Percentiles rank a stretch among this genome's conserved stretches.
phyloP scores from a whole-genome alignment of 1,284 basidiomycete genomes.

The Athelia psychrophila region DNA sequence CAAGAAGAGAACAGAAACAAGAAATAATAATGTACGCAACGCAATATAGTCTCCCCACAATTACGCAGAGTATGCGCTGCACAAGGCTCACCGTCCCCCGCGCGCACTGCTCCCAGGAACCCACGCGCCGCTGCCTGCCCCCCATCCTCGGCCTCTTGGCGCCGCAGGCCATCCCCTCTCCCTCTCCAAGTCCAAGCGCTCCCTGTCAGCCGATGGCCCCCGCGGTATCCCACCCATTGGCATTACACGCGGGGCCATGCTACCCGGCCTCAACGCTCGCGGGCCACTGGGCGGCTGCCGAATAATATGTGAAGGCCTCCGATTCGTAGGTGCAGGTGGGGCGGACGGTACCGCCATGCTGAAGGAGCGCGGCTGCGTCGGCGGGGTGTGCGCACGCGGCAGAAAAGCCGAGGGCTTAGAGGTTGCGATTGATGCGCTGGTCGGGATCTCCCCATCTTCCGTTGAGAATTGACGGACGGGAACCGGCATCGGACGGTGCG shows the following conservation, averaged over 20 bases:
- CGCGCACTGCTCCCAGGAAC: not conserved
- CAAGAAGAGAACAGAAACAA: not conserved
- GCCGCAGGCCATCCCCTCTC: constrained; percentile 28
- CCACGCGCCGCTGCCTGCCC: constrained; percentile 2
- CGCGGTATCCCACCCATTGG: constrained; percentile 28
- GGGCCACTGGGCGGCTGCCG: constrained; percentile 50
- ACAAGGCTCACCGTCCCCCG: not conserved
- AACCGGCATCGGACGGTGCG: constrained; percentile 7
- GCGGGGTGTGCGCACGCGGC: constrained; percentile 37
- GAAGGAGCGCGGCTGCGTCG: constrained; percentile 46
- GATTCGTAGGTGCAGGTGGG: constrained; percentile 23
- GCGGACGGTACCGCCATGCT: constrained; percentile 22
- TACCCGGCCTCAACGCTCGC: constrained; percentile 39
- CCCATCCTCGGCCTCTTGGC: constrained; percentile 7
- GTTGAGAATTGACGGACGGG: constrained; percentile 30
- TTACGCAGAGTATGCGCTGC: not conserved
- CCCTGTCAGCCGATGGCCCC: constrained; percentile 44
- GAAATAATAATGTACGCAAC: not conserved
- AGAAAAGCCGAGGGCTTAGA: constrained; percentile 27
- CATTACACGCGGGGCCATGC: constrained; percentile 15
- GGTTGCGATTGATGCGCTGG: constrained; percentile 22
- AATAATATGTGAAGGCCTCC: constrained; percentile 22
- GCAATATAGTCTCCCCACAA: not conserved
- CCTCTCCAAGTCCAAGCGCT: constrained; percentile 37
- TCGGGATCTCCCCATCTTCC: constrained; percentile 54